A percentile compares a stretch with the other conserved stretches of the same genome.
Evolutionary conservation across 768 basidiomycete genomes (phyloP).

Genomic region (Leccinellum albellum): DNA sequence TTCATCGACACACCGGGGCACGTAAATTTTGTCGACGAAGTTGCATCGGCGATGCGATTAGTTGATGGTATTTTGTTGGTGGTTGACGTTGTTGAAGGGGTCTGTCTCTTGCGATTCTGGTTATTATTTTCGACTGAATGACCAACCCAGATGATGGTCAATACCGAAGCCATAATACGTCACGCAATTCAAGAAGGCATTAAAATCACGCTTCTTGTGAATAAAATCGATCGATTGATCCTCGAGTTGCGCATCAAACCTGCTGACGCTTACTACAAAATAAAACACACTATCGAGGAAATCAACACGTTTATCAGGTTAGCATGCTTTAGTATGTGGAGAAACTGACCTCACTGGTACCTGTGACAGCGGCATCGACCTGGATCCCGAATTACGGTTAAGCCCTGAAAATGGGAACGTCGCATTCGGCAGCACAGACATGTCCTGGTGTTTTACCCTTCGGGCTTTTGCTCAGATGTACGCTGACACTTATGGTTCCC

Average conservation of each 20-base stretch:
- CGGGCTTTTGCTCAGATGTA: conserved; percentile 96
- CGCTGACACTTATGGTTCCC: conserved; percentile 81
- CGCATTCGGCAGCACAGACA: conserved; percentile 93
- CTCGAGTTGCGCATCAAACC: conserved; percentile 95
- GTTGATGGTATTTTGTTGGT: conserved; percentile 91
- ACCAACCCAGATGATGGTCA: conserved; percentile 75
- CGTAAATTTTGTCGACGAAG: conserved; percentile 98
- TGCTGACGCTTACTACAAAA: conserved; percentile 96
- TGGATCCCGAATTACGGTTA: conserved; percentile 80
- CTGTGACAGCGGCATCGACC: conserved; percentile 65
- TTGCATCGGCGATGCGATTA: conserved; percentile 80
- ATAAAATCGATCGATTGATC: conserved; percentile 97
- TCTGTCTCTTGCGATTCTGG: conserved; percentile 37
- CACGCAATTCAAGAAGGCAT: conserved; percentile 87
- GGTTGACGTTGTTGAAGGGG: conserved; percentile 98
- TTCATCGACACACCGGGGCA: conserved; percentile 97
- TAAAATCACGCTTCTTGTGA: conserved; percentile 89
- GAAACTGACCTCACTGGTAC: not conserved
- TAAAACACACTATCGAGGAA: conserved; percentile 98
- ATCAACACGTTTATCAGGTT: conserved; percentile 95
- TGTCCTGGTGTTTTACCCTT: conserved; percentile 97
- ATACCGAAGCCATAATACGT: conserved; percentile 82
- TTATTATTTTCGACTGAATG: conserved; percentile 10
- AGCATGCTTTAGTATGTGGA: conserved; percentile 13
- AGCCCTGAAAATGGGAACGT: conserved; percentile 97